Evolutionary conservation across 495 filamentous ascomycete species (phyloP).

Genomic region (Lepidopterella palustris): DNA sequence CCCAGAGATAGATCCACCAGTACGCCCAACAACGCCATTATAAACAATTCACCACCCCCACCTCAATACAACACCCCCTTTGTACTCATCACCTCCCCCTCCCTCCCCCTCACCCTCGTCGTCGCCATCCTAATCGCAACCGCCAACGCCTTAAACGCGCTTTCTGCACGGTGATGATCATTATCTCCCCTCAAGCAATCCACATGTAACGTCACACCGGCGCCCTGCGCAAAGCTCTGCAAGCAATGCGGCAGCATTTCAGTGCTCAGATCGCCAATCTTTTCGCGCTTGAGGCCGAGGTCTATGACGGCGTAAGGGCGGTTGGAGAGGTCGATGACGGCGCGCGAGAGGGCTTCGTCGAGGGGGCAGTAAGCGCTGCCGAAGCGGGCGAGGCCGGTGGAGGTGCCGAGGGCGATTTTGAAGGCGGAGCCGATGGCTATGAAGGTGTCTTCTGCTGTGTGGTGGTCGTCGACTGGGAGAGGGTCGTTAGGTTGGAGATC

Average conservation of each 20-base stretch:
- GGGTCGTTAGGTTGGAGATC: background rate
- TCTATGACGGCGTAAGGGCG: slow-evolving; percentile 79
- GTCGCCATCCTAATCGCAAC: slow-evolving; percentile 74
- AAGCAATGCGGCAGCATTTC: slow-evolving; percentile 98
- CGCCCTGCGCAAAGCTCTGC: slow-evolving; percentile 85
- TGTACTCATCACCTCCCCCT: slow-evolving; percentile 89
- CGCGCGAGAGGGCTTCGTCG: slow-evolving; percentile 89
- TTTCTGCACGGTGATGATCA: slow-evolving; percentile 95
- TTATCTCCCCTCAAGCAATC: slow-evolving; percentile 83
- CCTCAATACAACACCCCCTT: slow-evolving; percentile 66
- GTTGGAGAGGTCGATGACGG: slow-evolving; percentile 89
- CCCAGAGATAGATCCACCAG: no score
- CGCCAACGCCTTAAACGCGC: slow-evolving; percentile 93
- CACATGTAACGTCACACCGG: slow-evolving; percentile 88
- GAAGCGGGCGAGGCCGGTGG: slow-evolving; percentile 79
- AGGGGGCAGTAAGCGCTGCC: slow-evolving; percentile 85
- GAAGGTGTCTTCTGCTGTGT: slow-evolving; percentile 93
- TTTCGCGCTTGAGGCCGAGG: slow-evolving; percentile 76
- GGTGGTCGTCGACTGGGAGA: slow-evolving; percentile 89
- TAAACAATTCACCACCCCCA: background rate
- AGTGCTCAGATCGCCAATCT: slow-evolving; percentile 83
- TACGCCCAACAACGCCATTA: no score
- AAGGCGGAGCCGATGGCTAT: slow-evolving; percentile 85
- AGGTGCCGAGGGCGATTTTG: slow-evolving; percentile 63
- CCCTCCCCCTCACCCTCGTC: slow-evolving; percentile 62